Conservation (phyloP, 352 stramenopile species). For the Pythium vanterpoolii region DNA sequence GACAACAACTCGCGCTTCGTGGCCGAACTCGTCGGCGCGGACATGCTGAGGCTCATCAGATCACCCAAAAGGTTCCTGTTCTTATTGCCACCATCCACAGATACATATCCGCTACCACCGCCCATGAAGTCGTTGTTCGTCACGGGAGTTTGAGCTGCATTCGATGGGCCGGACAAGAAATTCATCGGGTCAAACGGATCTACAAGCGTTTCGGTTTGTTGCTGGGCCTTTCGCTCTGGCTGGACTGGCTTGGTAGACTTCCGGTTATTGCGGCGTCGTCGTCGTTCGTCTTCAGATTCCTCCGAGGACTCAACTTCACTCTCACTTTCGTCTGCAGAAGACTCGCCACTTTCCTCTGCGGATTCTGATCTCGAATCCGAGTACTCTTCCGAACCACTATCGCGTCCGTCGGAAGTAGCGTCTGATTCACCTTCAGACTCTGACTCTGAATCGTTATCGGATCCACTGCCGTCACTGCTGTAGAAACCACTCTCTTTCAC, state of each 20-base stretch:
- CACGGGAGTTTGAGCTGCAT: neutral
- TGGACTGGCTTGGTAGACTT: conserved; percentile 11
- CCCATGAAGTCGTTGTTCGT: conserved; percentile 17
- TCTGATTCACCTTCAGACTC: conserved; percentile 38
- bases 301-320: conserved; percentile 55
- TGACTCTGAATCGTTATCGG: conserved; percentile 29
- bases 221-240: conserved; percentile 16
- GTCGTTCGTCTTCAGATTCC: conserved; percentile 37
- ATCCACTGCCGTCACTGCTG: conserved; percentile 56
- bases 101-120: conserved; percentile 2
- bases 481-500: conserved; percentile 61
- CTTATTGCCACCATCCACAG: conserved; percentile 11
- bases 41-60: conserved; percentile 27
- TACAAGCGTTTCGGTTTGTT: conserved; percentile 18
- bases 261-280: conserved; percentile 32
- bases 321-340: conserved; percentile 29
- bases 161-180: conserved; percentile 16
- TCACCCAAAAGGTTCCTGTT: conserved; percentile 26
- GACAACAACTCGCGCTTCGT: conserved; percentile 31
- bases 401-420: conserved; percentile 22
- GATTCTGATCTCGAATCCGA: conserved; percentile 50
- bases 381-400: conserved; percentile 18
- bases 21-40: neutral
- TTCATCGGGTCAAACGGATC: conserved; percentile 25
- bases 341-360: conserved; percentile 35